Evolutionary conservation across 208 protist species (phyloP).

Genomic region (Phytomonas sp.): DNA sequence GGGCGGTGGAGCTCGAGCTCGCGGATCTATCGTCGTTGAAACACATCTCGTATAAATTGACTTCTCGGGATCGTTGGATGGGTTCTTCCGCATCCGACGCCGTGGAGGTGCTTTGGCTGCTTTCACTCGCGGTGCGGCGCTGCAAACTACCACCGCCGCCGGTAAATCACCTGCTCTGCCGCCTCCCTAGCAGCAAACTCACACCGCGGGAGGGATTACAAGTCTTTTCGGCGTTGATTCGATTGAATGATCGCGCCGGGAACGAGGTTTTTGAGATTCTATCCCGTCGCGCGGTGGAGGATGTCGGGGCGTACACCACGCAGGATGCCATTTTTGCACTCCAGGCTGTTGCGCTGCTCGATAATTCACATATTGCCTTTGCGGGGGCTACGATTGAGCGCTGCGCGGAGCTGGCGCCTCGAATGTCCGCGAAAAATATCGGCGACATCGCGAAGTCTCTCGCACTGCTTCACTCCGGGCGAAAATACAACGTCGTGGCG

Average conservation of each 20-base stretch:
- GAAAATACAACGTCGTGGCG: slow-evolving; percentile 26
- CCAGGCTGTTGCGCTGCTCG: slow-evolving; percentile 45
- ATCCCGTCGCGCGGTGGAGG: slow-evolving; percentile 30
- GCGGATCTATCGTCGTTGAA: slow-evolving; percentile 39
- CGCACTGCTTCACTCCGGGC: slow-evolving; percentile 32
- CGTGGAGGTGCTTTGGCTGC: slow-evolving; percentile 27
- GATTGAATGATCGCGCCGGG: slow-evolving; percentile 29
- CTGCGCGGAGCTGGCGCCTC: slow-evolving; percentile 25
- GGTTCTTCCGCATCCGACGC: slow-evolving; percentile 17
- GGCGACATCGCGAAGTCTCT: slow-evolving; percentile 76
- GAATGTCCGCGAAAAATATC: slow-evolving; percentile 34
- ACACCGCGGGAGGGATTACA: slow-evolving; percentile 35
- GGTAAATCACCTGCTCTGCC: slow-evolving; percentile 39
- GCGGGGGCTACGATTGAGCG: slow-evolving; percentile 39
- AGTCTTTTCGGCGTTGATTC: slow-evolving; percentile 59
- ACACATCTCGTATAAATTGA: slow-evolving; percentile 23
- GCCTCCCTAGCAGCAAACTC: slow-evolving; percentile 24
- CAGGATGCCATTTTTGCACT: slow-evolving; percentile 69
- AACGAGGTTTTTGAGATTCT: slow-evolving; percentile 38
- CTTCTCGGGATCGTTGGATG: slow-evolving; percentile 17
- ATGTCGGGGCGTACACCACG: slow-evolving; percentile 38
- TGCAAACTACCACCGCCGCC: slow-evolving; percentile 51
- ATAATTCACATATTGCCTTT: slow-evolving; percentile 41
- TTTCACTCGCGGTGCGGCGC: slow-evolving; percentile 65
- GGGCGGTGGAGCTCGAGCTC: slow-evolving; percentile 50